Evolutionary conservation across 2,329 filamentous ascomycete species (phyloP).

Genomic region (Pezicula rhizophila): DNA sequence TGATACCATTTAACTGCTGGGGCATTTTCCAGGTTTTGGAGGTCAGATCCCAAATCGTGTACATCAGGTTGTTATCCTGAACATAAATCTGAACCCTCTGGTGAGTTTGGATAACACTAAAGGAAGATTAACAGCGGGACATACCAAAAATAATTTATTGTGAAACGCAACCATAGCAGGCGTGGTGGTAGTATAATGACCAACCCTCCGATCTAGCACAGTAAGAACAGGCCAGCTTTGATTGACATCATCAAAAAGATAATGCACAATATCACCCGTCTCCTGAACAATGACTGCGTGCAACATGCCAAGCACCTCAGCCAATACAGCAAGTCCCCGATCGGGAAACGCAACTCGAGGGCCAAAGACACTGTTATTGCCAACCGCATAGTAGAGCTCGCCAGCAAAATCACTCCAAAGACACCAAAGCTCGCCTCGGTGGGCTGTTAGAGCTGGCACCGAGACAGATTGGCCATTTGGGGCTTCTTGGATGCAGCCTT

Average conservation of each 20-base stretch:
- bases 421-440: conserved; percentile 32
- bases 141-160: conserved; percentile 29
- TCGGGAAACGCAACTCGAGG: conserved; percentile 24
- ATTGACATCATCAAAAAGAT: conserved; percentile 27
- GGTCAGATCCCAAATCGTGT: conserved; percentile 3
- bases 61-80: no score
- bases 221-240: conserved; percentile 21
- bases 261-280: conserved; percentile 26
- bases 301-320: conserved; percentile 29
- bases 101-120: no score
- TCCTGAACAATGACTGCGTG: conserved; percentile 27
- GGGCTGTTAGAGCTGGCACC: conserved; percentile 28
- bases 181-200: conserved; percentile 21
- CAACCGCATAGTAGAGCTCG: conserved; percentile 28
- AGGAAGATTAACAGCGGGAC: conserved; percentile 17
- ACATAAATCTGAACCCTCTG: no score
- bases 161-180: conserved; percentile 29
- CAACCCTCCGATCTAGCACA: conserved; percentile 16
- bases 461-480: conserved; percentile 26
- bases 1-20: conserved; percentile 22
- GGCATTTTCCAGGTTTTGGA: conserved; percentile 14
- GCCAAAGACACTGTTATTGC: conserved; percentile 24
- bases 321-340: conserved; percentile 27
- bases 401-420: conserved; percentile 27
- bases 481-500: conserved; percentile 22